These are phyloP conservation scores for Apocynum venetum DNA, from an alignment of 257 asterid genomes.

Conservation along the genomic window DNA sequence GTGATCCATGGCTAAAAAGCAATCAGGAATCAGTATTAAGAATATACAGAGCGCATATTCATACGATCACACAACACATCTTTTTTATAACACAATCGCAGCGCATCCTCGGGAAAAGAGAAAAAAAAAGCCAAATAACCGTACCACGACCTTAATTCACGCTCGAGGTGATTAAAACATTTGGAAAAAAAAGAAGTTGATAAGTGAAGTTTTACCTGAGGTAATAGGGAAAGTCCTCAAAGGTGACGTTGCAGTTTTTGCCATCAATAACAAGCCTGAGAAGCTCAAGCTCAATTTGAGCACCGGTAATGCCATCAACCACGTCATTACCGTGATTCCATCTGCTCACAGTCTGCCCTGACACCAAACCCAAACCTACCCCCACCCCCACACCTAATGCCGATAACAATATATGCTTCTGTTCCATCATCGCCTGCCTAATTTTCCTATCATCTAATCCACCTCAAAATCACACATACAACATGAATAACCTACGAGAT, in stretches of 20 bases:
- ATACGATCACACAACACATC: neutral
- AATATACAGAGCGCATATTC: neutral
- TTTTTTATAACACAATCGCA: neutral
- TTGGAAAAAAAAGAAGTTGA: neutral
- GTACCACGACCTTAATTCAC: neutral
- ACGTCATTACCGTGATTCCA: constrained; percentile 4
- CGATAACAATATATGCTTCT: constrained; percentile 67
- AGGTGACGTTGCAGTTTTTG: constrained; percentile 43
- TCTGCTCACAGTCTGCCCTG: constrained; percentile 54
- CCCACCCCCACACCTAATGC: constrained; percentile 93
- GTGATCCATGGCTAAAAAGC: neutral
- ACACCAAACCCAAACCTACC: constrained; percentile 71
- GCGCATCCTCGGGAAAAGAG: neutral
- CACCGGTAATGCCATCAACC: constrained; percentile 51
- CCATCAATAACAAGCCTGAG: constrained; percentile 56
- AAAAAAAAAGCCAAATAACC: neutral
- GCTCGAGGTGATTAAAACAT: neutral
- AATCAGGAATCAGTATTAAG: neutral
- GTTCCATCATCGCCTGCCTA: constrained; percentile 56
- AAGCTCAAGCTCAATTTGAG: constrained; percentile 61
- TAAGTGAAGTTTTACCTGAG: constrained; percentile 50
- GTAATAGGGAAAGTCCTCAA: constrained; percentile 76
- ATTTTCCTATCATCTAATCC: neutral
- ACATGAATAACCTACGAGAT: neutral
- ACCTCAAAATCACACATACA: neutral